phyloP scores from a whole-genome alignment of 2,329 filamentous ascomycete species.

The Nannizziopsis barbatae region DNA sequence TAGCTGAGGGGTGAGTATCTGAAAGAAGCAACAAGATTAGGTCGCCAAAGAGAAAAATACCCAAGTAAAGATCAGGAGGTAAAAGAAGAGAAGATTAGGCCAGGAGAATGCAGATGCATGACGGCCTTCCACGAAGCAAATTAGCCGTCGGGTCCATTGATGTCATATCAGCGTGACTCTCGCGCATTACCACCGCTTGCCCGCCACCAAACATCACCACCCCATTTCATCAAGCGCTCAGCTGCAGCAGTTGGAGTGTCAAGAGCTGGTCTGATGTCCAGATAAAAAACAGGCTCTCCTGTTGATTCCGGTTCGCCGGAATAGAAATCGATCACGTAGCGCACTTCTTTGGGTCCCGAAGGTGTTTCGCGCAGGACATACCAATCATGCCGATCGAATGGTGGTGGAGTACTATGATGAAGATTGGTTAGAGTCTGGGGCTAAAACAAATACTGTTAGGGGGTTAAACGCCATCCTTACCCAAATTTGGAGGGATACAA shows the following conservation, averaged over 20 bases:
- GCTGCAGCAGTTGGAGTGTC: constrained; percentile 67
- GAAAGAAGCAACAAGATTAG: too few species aligned
- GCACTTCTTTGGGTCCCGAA: constrained; percentile 62
- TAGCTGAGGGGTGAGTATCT: too few species aligned
- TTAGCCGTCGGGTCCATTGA: not conserved
- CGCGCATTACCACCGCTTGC: constrained; percentile 60
- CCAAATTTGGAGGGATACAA: constrained; percentile 69
- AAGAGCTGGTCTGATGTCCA: constrained; percentile 85
- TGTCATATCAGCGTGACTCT: constrained; percentile 1
- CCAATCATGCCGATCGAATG: constrained; percentile 97
- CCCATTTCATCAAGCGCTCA: constrained; percentile 78
- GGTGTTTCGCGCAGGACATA: constrained; percentile 63
- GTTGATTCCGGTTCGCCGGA: constrained; percentile 67
- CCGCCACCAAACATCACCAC: constrained; percentile 87
- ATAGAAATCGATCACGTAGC: constrained; percentile 98
- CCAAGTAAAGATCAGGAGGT: too few species aligned
- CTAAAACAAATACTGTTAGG: too few species aligned
- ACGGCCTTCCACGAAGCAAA: not conserved
- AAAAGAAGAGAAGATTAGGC: too few species aligned
- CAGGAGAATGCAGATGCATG: not conserved
- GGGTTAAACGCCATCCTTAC: constrained; percentile 38
- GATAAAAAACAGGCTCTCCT: constrained; percentile 87
- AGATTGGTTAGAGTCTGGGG: too few species aligned
- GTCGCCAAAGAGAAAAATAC: too few species aligned
- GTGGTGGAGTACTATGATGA: constrained; percentile 56